Conservation (phyloP, 2,329 filamentous ascomycete species). For the Tolypocladium ovalisporum region DNA sequence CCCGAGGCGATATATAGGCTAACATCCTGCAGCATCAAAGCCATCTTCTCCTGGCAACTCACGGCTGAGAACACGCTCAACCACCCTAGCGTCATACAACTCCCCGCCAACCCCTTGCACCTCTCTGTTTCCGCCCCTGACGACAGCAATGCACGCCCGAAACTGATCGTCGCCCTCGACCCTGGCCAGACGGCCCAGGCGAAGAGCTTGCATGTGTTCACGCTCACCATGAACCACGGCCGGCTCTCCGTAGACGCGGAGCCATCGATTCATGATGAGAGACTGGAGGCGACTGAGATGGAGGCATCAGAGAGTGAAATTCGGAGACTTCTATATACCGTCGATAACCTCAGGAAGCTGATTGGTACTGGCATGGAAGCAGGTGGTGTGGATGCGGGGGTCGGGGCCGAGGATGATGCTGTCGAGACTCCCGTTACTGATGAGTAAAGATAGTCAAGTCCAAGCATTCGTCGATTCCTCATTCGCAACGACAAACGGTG, state of each 20-base stretch:
- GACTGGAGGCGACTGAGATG: conserved; percentile 16
- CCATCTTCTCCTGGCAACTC: conserved; percentile 55
- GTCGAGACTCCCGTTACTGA: conserved; percentile 1
- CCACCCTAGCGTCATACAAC: conserved; percentile 33
- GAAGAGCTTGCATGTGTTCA: conserved; percentile 19
- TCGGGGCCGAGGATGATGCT: conserved; percentile 1
- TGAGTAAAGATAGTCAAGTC: neutral
- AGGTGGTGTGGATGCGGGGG: conserved; percentile 1
- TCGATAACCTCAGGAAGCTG: conserved; percentile 37
- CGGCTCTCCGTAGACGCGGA: conserved; percentile 19
- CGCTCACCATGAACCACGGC: conserved; percentile 18
- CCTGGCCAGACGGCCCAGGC: conserved; percentile 14
- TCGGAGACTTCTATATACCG: conserved; percentile 31
- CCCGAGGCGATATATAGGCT: conserved; percentile 2
- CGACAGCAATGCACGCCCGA: conserved; percentile 10
- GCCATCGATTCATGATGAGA: conserved; percentile 12
- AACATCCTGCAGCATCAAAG: conserved; percentile 36
- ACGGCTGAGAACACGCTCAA: conserved; percentile 34
- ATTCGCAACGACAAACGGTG: too few species aligned
- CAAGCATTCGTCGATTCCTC: too few species aligned
- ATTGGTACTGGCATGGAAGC: conserved; percentile 12
- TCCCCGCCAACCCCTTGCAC: conserved; percentile 58
- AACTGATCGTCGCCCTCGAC: conserved; percentile 30
- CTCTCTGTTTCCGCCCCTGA: conserved; percentile 18
- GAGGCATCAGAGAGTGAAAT: conserved; percentile 27